Evolutionary conservation across 2,329 filamentous ascomycete genomes (phyloP).

Genomic region (Stachybotrys echinatus): DNA sequence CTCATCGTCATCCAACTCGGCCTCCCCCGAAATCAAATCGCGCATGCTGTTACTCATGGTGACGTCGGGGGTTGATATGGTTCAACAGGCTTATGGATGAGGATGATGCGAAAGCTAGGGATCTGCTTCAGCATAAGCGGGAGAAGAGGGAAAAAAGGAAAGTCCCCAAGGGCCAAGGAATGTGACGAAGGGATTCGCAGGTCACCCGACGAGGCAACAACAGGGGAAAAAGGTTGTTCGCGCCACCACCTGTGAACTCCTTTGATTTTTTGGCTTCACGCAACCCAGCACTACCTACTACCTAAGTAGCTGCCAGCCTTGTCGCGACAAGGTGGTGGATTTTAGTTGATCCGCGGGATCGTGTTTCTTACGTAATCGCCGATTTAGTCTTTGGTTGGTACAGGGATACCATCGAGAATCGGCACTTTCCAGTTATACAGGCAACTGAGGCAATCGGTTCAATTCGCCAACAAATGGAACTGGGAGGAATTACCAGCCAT

Average conservation of each 20-base stretch:
- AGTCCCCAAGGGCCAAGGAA: neutral
- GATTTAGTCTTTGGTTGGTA: too few relatives aligned
- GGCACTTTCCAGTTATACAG: too few relatives aligned
- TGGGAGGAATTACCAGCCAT: too few relatives aligned
- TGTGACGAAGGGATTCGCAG: neutral
- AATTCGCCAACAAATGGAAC: too few relatives aligned
- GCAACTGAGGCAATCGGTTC: too few relatives aligned
- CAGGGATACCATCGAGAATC: too few relatives aligned
- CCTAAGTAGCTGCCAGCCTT: neutral
- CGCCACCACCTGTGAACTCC: neutral
- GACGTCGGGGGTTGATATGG: conserved; percentile 20
- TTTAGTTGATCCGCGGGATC: neutral
- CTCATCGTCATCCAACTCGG: conserved; percentile 79
- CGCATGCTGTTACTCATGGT: conserved; percentile 61
- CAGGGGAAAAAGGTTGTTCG: neutral
- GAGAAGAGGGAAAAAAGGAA: too few relatives aligned
- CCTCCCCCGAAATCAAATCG: conserved; percentile 78
- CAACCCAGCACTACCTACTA: neutral
- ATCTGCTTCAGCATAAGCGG: too few relatives aligned
- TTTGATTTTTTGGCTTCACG: neutral
- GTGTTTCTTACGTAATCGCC: neutral
- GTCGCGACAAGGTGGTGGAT: neutral
- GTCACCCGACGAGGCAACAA: neutral
- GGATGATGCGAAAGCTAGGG: too few relatives aligned
- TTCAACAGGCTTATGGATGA: too few relatives aligned